phyloP scores from a whole-genome alignment of 768 basidiomycete genomes.

The Multifurca ochricompacta region DNA sequence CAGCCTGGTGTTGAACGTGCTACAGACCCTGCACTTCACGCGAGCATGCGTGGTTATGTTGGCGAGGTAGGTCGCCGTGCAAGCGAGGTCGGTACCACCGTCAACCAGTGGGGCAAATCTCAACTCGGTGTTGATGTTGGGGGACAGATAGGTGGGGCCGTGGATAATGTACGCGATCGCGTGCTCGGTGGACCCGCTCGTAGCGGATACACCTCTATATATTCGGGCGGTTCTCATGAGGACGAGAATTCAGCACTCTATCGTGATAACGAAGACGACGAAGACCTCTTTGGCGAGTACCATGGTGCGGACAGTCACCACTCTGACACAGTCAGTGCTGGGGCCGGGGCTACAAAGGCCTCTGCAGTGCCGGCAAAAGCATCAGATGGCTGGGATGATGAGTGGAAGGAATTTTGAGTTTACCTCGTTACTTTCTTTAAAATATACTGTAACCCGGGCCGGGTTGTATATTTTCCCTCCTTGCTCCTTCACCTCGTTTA shows the following conservation, averaged over 20 bases:
- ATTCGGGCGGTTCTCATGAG: constrained; percentile 42
- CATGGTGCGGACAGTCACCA: neutral
- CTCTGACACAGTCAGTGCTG: neutral
- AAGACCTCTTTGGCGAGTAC: constrained; percentile 36
- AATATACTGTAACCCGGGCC: neutral
- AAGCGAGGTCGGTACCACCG: constrained; percentile 49
- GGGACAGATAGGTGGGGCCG: constrained; percentile 63
- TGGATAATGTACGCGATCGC: constrained; percentile 53
- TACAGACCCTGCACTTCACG: constrained; percentile 72
- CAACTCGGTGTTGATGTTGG: constrained; percentile 84
- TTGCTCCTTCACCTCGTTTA: neutral
- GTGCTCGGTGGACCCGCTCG: constrained; percentile 49
- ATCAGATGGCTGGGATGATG: constrained; percentile 37
- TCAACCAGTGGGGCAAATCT: constrained; percentile 70
- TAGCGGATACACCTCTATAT: constrained; percentile 29
- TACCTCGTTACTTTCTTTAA: too few relatives aligned
- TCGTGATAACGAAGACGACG: constrained; percentile 50
- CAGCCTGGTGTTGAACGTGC: constrained; percentile 83
- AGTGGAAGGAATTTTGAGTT: constrained; percentile 46
- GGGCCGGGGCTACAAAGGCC: neutral
- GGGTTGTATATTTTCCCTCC: neutral
- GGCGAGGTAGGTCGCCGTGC: constrained; percentile 61
- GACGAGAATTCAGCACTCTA: constrained; percentile 58
- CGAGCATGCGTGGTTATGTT: constrained; percentile 65
- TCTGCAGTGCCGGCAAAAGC: constrained; percentile 25